These are phyloP conservation scores for Tolypocladium capitatum DNA, from an alignment of 2,329 filamentous ascomycete genomes.

Conservation along the genomic window DNA sequence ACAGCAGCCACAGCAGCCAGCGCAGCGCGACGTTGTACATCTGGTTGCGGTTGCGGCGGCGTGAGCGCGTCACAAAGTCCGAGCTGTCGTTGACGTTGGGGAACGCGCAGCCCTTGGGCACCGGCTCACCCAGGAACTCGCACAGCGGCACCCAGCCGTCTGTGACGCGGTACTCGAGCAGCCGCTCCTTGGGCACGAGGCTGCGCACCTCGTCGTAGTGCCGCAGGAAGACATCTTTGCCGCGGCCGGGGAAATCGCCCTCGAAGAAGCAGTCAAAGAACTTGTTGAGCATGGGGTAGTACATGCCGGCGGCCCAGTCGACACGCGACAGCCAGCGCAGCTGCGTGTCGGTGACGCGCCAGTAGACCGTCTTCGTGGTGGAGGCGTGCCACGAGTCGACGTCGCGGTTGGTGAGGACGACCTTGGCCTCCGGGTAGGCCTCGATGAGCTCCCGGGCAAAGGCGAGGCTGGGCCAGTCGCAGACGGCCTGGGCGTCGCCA, in stretches of 20 bases:
- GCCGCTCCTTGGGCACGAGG: constrained; percentile 15
- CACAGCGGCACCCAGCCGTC: constrained; percentile 26
- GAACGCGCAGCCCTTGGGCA: constrained; percentile 21
- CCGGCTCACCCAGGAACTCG: constrained; percentile 18
- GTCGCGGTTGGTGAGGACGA: constrained; percentile 53
- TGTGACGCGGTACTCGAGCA: constrained; percentile 21
- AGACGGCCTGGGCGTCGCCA: constrained; percentile 53
- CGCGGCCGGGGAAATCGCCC: constrained; percentile 51
- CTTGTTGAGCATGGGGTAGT: constrained; percentile 56
- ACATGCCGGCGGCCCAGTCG: constrained; percentile 54
- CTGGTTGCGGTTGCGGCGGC: constrained; percentile 19
- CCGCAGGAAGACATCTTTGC: constrained; percentile 45
- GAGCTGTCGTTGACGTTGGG: constrained; percentile 22
- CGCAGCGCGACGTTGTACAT: constrained; percentile 20
- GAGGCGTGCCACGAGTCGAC: constrained; percentile 50
- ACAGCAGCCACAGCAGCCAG: constrained; percentile 10
- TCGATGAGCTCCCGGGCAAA: constrained; percentile 59
- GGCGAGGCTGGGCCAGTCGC: constrained; percentile 54
- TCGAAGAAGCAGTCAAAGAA: constrained; percentile 58
- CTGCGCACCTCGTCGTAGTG: constrained; percentile 22
- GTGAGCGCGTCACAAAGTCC: constrained; percentile 19
- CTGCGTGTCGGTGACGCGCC: constrained; percentile 52
- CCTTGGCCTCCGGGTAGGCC: constrained; percentile 60
- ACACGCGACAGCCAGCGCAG: constrained; percentile 21
- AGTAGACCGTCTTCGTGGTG: constrained; percentile 54